These are phyloP conservation scores for Podila epigama DNA, from an alignment of 192 early-diverging fungal species.

Conservation along the genomic window DNA sequence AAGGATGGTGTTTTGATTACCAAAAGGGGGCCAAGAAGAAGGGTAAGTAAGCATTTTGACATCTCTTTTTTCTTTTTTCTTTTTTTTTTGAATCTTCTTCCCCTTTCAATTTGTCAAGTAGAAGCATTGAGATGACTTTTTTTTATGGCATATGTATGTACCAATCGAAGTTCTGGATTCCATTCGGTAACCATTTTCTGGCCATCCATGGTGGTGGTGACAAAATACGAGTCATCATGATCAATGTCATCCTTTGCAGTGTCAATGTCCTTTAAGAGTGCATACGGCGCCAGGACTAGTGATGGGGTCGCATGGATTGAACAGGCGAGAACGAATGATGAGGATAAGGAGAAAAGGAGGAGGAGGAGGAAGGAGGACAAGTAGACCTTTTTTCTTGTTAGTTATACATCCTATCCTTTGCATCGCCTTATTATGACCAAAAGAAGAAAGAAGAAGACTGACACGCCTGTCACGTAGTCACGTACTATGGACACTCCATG, in stretches of 20 bases:
- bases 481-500: conserved; percentile 43
- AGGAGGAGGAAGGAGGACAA: background rate
- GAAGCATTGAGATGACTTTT: too few relatives aligned
- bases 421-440: too few relatives aligned
- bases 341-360: background rate
- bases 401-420: background rate
- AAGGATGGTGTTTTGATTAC: too few relatives aligned
- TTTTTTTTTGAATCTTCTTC: too few relatives aligned
- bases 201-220: conserved; percentile 3
- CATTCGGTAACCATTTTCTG: conserved; percentile 30
- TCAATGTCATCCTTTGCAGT: conserved; percentile 20
- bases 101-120: background rate
- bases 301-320: background rate
- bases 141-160: background rate
- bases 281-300: conserved; percentile 26
- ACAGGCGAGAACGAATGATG: background rate
- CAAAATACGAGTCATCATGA: conserved; percentile 20
- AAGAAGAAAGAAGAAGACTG: too few relatives aligned
- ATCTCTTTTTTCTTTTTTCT: background rate
- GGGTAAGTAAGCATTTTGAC: too few relatives aligned
- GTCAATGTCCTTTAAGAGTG: conserved; percentile 23
- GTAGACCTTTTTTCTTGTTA: background rate
- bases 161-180: conserved; percentile 27
- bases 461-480: too few relatives aligned
- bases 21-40: too few relatives aligned